Conservation (phyloP, 768 basidiomycete species). For the Lyophyllum shimeji region DNA sequence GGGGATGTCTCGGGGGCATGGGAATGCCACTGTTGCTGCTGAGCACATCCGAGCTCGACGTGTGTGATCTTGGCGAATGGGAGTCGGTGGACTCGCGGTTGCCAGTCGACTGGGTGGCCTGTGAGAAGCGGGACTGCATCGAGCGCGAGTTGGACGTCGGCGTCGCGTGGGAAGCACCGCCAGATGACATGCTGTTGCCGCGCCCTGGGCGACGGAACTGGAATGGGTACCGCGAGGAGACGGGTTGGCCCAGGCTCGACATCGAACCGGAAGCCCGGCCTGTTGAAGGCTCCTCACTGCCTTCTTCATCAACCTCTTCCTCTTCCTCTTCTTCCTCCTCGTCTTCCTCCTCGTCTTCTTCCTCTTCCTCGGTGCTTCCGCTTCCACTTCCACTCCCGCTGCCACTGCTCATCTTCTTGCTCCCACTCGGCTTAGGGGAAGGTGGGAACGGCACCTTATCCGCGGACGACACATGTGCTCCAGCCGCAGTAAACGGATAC, state of each 20-base stretch:
- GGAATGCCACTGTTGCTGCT: slow-evolving; percentile 36
- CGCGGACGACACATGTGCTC: slow-evolving; percentile 59
- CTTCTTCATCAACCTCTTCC: slow-evolving; percentile 39
- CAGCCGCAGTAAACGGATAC: slow-evolving; percentile 70
- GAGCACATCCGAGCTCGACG: slow-evolving; percentile 35
- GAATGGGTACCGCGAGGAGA: slow-evolving; percentile 71
- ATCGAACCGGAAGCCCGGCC: slow-evolving; percentile 77
- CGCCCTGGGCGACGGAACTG: slow-evolving; percentile 54
- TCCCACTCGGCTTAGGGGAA: slow-evolving; percentile 41
- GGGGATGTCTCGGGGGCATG: slow-evolving; percentile 43
- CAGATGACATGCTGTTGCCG: slow-evolving; percentile 41
- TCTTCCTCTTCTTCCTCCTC: slow-evolving; percentile 28
- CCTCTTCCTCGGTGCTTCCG: slow-evolving; percentile 26
- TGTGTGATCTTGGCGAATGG: slow-evolving; percentile 43
- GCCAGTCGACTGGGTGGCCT: slow-evolving; percentile 60
- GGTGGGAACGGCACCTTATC: slow-evolving; percentile 78
- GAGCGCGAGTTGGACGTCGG: slow-evolving; percentile 29
- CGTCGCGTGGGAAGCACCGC: slow-evolving; percentile 38
- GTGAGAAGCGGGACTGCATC: slow-evolving; percentile 37
- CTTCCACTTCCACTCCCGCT: slow-evolving; percentile 21
- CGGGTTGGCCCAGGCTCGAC: slow-evolving; percentile 81
- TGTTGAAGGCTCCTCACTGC: slow-evolving; percentile 53
- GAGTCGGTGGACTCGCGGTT: slow-evolving; percentile 64
- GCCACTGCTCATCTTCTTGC: slow-evolving; percentile 20
- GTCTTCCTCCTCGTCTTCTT: slow-evolving; percentile 26